Percentiles rank a stretch among this genome's conserved stretches.
Conservation (phyloP, 768 basidiomycete species). For the Boletus fagicola region DNA sequence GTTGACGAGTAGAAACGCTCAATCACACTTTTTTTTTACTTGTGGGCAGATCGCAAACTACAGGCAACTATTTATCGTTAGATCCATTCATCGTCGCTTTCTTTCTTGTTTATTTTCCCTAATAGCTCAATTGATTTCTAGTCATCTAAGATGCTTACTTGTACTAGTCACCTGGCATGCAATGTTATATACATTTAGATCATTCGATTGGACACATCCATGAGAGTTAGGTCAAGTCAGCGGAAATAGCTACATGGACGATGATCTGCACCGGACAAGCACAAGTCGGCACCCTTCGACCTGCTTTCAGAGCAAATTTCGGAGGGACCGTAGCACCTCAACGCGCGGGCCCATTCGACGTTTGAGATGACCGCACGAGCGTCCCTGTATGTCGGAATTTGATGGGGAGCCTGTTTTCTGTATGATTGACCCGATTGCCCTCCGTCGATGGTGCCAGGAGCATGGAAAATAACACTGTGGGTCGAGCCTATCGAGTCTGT, state of each 20-base stretch:
- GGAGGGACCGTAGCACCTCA: too few relatives aligned
- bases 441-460: too few relatives aligned
- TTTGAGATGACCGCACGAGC: too few relatives aligned
- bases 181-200: neutral
- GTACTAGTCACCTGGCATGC: neutral
- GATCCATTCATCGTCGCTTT: neutral
- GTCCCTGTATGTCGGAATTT: too few relatives aligned
- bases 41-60: neutral
- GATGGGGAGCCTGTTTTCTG: too few relatives aligned
- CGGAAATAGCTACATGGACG: conserved; percentile 1
- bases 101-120: neutral
- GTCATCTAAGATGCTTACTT: conserved; percentile 1
- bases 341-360: too few relatives aligned
- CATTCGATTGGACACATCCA: neutral
- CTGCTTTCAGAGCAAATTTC: neutral
- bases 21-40: conserved; percentile 2
- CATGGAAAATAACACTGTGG: too few relatives aligned
- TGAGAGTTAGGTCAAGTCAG: neutral
- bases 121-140: neutral
- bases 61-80: neutral
- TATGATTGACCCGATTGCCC: too few relatives aligned
- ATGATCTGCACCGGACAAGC: neutral
- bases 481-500: too few relatives aligned
- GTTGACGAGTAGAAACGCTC: neutral
- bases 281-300: neutral